Percentiles rank a stretch among this genome's conserved stretches.
Evolutionary conservation across 169 alveolate genomes (phyloP).

Genomic region (Eimeria brunetti): DNA sequence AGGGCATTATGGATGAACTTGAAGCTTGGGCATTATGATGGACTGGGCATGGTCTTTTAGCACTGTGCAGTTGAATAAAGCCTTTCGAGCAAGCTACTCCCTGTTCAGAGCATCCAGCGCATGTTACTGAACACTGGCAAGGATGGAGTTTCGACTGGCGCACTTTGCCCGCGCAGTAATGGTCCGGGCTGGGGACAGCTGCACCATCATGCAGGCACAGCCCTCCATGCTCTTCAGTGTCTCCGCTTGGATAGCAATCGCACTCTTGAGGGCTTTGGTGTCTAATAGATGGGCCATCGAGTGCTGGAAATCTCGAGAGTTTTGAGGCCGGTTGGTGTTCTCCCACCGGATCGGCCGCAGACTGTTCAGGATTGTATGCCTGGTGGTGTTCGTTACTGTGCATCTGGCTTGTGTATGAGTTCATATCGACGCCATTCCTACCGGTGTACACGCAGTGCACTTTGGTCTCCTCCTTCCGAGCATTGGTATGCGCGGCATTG

Average conservation of each 20-base stretch:
- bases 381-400: neutral
- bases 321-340: neutral
- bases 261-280: neutral
- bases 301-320: neutral
- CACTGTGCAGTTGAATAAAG: neutral
- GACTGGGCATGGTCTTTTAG: neutral
- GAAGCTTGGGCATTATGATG: neutral
- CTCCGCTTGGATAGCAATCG: neutral
- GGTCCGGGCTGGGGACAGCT: neutral
- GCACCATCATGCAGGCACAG: neutral
- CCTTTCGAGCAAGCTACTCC: neutral
- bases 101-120: neutral
- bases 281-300: neutral
- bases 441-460: slow-evolving; percentile 2
- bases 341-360: neutral
- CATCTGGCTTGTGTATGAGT: neutral
- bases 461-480: neutral
- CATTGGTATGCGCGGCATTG: neutral
- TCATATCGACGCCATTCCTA: neutral
- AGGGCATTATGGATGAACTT: neutral
- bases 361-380: neutral
- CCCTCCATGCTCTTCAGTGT: neutral
- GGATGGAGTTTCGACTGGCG: neutral
- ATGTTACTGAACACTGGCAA: neutral
- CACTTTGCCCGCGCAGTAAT: neutral